Percentiles rank a stretch among this genome's conserved stretches.
Evolutionary conservation across 352 stramenopile genomes (phyloP).

Genomic region (Pythium myriotylum): DNA sequence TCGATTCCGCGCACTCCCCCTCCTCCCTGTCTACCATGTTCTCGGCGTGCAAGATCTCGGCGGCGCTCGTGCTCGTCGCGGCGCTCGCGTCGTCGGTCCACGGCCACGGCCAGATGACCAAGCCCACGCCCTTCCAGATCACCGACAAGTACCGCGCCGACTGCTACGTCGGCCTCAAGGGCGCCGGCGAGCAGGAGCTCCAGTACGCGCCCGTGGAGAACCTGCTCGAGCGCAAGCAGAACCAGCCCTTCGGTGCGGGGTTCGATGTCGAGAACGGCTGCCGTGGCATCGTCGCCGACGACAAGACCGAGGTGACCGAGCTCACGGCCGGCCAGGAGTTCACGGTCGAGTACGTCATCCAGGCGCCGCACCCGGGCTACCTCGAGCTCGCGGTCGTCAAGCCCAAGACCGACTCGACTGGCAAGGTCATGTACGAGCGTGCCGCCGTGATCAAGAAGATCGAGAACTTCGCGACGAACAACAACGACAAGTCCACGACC

Average conservation of each 20-base stretch:
- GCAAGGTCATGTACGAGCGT: slow-evolving; percentile 50
- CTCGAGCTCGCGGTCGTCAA: slow-evolving; percentile 63
- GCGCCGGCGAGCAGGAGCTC: slow-evolving; percentile 54
- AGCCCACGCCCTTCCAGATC: slow-evolving; percentile 24
- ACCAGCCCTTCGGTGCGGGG: slow-evolving; percentile 39
- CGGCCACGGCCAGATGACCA: slow-evolving; percentile 29
- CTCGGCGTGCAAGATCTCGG: slow-evolving; percentile 9
- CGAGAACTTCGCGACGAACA: slow-evolving; percentile 44
- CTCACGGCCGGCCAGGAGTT: slow-evolving; percentile 47
- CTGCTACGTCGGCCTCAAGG: slow-evolving; percentile 42
- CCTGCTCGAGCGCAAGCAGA: slow-evolving; percentile 52
- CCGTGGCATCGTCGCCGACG: slow-evolving; percentile 58
- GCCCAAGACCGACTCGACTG: slow-evolving; percentile 38
- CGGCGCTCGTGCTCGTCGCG: slow-evolving; percentile 2
- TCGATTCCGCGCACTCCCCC: neutral
- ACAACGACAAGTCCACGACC: slow-evolving; percentile 29
- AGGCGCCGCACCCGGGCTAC: slow-evolving; percentile 56
- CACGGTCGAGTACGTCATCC: slow-evolving; percentile 51
- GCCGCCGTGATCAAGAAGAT: slow-evolving; percentile 38
- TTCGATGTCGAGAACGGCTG: slow-evolving; percentile 70
- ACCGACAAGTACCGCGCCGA: slow-evolving; percentile 41
- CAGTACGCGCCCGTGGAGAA: slow-evolving; percentile 57
- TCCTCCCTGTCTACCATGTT: slow-evolving; percentile 4
- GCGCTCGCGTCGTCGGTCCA: slow-evolving; percentile 19
- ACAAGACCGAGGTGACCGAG: slow-evolving; percentile 42